Conservation (phyloP, 1,284 basidiomycete genomes). For the Lignosus rhinocerotis region DNA sequence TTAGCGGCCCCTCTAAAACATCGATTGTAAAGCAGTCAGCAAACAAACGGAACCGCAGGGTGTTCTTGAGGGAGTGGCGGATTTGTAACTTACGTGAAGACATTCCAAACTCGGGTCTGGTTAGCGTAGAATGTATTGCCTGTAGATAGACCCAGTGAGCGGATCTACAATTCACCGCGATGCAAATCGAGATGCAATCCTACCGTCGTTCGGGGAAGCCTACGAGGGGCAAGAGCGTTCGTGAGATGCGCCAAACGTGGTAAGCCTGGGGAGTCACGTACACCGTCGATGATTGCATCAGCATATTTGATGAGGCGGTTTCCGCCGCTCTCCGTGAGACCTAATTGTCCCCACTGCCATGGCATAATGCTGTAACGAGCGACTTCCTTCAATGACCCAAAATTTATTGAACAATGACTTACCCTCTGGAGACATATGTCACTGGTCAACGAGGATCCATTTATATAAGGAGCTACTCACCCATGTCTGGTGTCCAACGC, state of each 20-base stretch:
- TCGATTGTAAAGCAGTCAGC: slow-evolving; percentile 9
- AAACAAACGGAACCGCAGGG: background rate
- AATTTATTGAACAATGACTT: too few species aligned
- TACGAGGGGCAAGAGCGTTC: slow-evolving; percentile 13
- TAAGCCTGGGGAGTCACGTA: slow-evolving; percentile 21
- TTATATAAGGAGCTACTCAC: slow-evolving; percentile 36
- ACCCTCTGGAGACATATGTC: slow-evolving; percentile 17
- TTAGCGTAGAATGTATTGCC: slow-evolving; percentile 50
- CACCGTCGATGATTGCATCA: slow-evolving; percentile 49
- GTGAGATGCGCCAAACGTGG: slow-evolving; percentile 13
- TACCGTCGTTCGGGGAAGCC: slow-evolving; percentile 59
- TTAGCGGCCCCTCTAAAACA: slow-evolving; percentile 34
- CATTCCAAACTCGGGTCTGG: slow-evolving; percentile 50
- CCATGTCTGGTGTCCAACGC: slow-evolving; percentile 51
- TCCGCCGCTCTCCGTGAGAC: slow-evolving; percentile 50
- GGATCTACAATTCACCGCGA: slow-evolving; percentile 8
- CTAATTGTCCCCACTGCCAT: slow-evolving; percentile 57
- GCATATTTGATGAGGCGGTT: slow-evolving; percentile 57
- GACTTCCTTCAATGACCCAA: too few species aligned
- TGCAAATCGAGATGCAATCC: slow-evolving; percentile 15
- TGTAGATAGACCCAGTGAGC: slow-evolving; percentile 19
- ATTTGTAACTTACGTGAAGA: slow-evolving; percentile 45
- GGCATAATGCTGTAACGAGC: slow-evolving; percentile 47
- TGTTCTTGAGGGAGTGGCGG: slow-evolving; percentile 1
- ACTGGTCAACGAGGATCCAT: background rate